These are phyloP conservation scores for Kingdonia uniflora DNA, from an alignment of 164 flowering plant species.

Conservation along the genomic window DNA sequence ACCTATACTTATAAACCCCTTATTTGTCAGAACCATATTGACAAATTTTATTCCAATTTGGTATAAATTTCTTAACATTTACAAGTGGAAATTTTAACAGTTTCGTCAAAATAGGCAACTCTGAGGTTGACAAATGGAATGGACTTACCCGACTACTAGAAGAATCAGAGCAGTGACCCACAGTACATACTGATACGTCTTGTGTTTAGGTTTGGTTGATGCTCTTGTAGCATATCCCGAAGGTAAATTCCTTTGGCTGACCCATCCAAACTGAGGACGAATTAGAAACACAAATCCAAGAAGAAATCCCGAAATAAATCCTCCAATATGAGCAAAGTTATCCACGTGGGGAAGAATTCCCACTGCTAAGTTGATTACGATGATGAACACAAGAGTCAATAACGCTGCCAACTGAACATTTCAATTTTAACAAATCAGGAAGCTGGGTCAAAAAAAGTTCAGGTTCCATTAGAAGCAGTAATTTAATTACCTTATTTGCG, in stretches of 20 bases:
- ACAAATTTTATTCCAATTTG: no score
- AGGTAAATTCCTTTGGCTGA: conserved; percentile 43
- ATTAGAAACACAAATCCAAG: conserved; percentile 89
- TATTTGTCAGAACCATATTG: no score
- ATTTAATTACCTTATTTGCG: conserved; percentile 55
- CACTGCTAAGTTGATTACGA: conserved; percentile 64
- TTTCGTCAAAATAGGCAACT: background rate
- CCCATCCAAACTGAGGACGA: conserved; percentile 91
- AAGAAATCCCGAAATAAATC: conserved; percentile 78
- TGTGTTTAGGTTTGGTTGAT: conserved; percentile 41
- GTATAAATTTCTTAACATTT: background rate
- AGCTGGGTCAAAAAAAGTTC: background rate
- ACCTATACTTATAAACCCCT: no score
- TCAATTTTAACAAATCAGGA: background rate
- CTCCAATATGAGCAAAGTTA: conserved; percentile 97
- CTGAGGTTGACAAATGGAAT: background rate
- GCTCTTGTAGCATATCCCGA: conserved; percentile 16
- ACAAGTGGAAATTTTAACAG: background rate
- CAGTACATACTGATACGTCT: conserved; percentile 63
- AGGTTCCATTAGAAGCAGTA: background rate
- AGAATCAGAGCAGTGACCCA: conserved; percentile 60
- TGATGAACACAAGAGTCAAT: conserved; percentile 55
- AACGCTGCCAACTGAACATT: conserved; percentile 55
- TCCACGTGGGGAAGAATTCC: conserved; percentile 90
- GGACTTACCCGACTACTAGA: conserved; percentile 61